Evolutionary conservation across 257 asterid genomes (phyloP).

Genomic region (Nicotiana sylvestris): DNA sequence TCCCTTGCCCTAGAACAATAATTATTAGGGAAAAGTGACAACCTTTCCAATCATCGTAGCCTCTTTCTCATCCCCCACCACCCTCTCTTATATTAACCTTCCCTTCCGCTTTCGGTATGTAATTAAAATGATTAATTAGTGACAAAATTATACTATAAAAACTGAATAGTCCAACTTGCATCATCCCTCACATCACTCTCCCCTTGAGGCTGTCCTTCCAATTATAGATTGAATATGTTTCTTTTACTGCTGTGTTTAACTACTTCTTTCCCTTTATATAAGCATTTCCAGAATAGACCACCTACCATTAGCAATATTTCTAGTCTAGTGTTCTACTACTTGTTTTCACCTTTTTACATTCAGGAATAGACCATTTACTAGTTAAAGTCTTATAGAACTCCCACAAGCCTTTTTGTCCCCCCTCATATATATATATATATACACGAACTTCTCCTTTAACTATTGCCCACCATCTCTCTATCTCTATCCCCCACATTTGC

Average conservation of each 20-base stretch:
- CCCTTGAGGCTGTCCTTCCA: neutral
- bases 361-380: neutral
- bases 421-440: neutral
- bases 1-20: too few relatives aligned
- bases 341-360: too few relatives aligned
- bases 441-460: neutral
- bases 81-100: neutral
- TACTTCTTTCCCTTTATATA: neutral
- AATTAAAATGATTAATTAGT: too few relatives aligned
- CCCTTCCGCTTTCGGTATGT: neutral
- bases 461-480: conserved; percentile 5
- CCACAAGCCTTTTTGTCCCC: neutral
- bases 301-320: neutral
- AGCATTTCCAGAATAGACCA: neutral
- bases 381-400: too few relatives aligned
- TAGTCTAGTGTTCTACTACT: too few relatives aligned
- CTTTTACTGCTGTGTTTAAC: neutral
- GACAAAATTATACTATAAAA: neutral
- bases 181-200: conserved; percentile 1
- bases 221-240: neutral
- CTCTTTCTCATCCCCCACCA: too few relatives aligned
- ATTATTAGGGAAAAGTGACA: too few relatives aligned
- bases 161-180: conserved; percentile 3
- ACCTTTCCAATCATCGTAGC: too few relatives aligned
- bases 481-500: neutral